Conservation (phyloP, 2,329 filamentous ascomycete genomes). For the Calonectria pseudoturangicola region DNA sequence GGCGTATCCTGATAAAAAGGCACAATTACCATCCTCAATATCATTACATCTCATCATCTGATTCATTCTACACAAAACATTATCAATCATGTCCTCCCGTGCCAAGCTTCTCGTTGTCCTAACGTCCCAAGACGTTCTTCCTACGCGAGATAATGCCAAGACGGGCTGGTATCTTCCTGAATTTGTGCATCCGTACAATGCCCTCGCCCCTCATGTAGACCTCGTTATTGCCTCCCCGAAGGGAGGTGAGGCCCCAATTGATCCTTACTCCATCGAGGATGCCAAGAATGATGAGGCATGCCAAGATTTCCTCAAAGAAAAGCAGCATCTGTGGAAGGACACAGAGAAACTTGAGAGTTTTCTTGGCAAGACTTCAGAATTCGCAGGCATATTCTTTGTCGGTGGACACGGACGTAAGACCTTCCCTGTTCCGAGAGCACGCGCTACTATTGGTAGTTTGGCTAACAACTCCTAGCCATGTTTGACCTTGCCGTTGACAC, state of each 20-base stretch:
- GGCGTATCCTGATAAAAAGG: too few relatives aligned
- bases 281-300: conserved; percentile 1
- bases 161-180: conserved; percentile 24
- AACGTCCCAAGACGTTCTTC: conserved; percentile 6
- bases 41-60: too few relatives aligned
- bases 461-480: conserved; percentile 25
- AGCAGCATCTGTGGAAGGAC: conserved; percentile 20
- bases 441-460: background rate
- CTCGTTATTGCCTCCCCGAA: conserved; percentile 13
- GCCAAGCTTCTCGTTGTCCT: conserved; percentile 2
- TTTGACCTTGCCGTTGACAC: conserved; percentile 22
- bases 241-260: conserved; percentile 14
- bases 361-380: conserved; percentile 24
- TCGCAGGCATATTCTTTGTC: conserved; percentile 21
- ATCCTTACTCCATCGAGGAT: conserved; percentile 25
- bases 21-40: too few relatives aligned
- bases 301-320: conserved; percentile 9
- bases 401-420: conserved; percentile 29
- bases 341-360: conserved; percentile 25
- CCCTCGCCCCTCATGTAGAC: background rate
- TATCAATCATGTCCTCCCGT: background rate
- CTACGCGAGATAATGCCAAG: conserved; percentile 5
- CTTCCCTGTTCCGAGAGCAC: background rate
- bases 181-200: conserved; percentile 25
- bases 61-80: too few relatives aligned